These are phyloP conservation scores for Clarireedia sp. DNA, from an alignment of 2,329 filamentous ascomycete genomes.

Conservation along the genomic window DNA sequence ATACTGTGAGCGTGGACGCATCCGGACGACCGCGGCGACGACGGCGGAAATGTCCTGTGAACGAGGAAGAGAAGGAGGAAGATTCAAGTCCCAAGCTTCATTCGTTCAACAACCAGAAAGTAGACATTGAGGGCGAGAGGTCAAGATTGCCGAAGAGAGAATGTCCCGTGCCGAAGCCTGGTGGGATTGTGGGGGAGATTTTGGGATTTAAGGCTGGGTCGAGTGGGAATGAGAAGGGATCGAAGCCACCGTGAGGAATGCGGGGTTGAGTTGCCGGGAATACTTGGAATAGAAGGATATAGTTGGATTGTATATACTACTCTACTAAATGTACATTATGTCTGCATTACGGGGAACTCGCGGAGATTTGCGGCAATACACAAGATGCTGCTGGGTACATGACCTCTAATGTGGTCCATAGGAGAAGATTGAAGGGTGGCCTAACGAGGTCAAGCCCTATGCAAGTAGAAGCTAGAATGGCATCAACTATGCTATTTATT, in stretches of 20 bases:
- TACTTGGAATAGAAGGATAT: no score
- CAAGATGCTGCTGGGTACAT: no score
- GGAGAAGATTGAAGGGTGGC: no score
- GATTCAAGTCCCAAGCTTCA: background rate
- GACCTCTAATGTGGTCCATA: no score
- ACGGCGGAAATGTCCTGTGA: conserved; percentile 35
- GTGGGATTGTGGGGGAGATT: conserved; percentile 67
- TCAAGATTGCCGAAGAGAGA: conserved; percentile 46
- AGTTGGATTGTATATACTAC: no score
- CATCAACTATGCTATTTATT: no score
- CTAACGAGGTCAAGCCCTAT: no score
- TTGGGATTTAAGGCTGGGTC: conserved; percentile 32
- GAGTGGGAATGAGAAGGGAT: conserved; percentile 19
- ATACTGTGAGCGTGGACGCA: conserved; percentile 32
- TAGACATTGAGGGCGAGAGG: background rate
- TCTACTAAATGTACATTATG: no score
- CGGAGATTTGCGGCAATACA: no score
- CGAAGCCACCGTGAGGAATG: conserved; percentile 22
- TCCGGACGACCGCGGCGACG: conserved; percentile 33
- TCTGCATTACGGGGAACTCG: no score
- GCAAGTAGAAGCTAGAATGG: no score
- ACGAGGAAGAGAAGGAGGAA: conserved; percentile 30
- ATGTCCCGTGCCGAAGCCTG: conserved; percentile 88
- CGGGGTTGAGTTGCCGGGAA: no score
- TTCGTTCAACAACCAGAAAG: background rate